Evolutionary conservation across 2,329 filamentous ascomycete genomes (phyloP).

Genomic region (Cladosporium colombiae): DNA sequence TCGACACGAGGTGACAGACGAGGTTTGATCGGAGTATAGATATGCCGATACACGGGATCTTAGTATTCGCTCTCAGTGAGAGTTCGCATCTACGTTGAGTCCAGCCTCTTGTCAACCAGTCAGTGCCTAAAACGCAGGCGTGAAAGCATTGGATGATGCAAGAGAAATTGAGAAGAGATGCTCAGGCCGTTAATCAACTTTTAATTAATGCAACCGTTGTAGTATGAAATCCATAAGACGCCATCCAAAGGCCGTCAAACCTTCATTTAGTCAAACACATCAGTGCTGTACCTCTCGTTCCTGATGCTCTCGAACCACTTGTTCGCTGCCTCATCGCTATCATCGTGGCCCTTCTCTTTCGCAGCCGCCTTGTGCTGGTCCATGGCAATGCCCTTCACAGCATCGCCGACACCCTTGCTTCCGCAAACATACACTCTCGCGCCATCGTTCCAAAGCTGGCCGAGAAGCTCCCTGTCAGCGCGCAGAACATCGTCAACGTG

Average conservation of each 20-base stretch:
- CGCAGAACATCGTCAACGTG: conserved; percentile 57
- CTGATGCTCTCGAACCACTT: conserved; percentile 32
- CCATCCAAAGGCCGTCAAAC: background rate
- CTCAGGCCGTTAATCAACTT: background rate
- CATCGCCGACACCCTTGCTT: conserved; percentile 49
- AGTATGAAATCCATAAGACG: background rate
- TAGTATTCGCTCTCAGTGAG: background rate
- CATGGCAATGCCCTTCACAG: conserved; percentile 40
- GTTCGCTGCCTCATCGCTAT: conserved; percentile 39
- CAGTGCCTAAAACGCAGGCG: background rate
- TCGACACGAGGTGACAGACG: background rate
- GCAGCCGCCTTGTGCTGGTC: conserved; percentile 20
- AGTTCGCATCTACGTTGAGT: too few relatives aligned
- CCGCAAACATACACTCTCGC: conserved; percentile 68
- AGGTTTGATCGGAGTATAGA: background rate
- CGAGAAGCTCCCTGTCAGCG: conserved; percentile 48
- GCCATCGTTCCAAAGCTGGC: conserved; percentile 49
- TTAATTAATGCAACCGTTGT: background rate
- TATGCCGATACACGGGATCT: background rate
- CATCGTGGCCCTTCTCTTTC: conserved; percentile 37
- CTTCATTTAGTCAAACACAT: conserved; percentile 27
- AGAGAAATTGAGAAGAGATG: background rate
- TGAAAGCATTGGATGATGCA: background rate
- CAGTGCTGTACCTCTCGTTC: conserved; percentile 31
- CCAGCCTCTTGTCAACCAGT: background rate